A percentile compares a stretch with the other conserved stretches of the same genome.
Conservation (phyloP, 768 basidiomycete genomes). For the Artomyces pyxidatus region DNA sequence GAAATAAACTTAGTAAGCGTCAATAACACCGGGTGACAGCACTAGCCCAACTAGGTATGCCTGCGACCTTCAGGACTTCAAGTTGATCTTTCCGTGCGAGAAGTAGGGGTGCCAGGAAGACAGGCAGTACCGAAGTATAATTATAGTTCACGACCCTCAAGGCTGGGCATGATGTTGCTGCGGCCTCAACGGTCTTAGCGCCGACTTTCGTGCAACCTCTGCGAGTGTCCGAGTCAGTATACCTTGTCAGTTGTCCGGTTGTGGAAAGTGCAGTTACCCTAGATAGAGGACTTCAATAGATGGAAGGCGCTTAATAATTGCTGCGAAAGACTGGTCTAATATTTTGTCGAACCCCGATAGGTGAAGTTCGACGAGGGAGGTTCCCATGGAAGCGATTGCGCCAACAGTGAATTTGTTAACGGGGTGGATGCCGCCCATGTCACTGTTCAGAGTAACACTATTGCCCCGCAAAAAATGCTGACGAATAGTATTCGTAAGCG, state of each 20-base stretch:
- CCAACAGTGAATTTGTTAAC: slow-evolving; percentile 42
- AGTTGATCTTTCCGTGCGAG: slow-evolving; percentile 29
- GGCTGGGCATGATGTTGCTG: slow-evolving; percentile 32
- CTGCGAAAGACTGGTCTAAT: slow-evolving; percentile 42
- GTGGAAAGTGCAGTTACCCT: slow-evolving; percentile 37
- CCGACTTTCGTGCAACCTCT: slow-evolving; percentile 59
- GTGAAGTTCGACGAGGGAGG: slow-evolving; percentile 31
- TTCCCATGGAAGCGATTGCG: slow-evolving; percentile 27
- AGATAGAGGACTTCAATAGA: slow-evolving; percentile 41
- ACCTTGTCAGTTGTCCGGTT: too few relatives aligned
- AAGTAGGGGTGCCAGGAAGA: slow-evolving; percentile 38
- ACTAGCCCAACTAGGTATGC: slow-evolving; percentile 53
- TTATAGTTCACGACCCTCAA: slow-evolving; percentile 49
- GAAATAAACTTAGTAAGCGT: not conserved
- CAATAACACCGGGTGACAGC: not conserved
- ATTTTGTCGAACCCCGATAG: slow-evolving; percentile 46
- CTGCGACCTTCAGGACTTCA: slow-evolving; percentile 54
- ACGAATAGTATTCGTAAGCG: not conserved
- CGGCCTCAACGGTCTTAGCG: slow-evolving; percentile 36
- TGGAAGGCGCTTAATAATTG: slow-evolving; percentile 37
- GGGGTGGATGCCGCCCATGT: slow-evolving; percentile 34
- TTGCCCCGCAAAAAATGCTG: slow-evolving; percentile 56
- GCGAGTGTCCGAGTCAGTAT: slow-evolving; percentile 9
- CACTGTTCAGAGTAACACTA: slow-evolving; percentile 36
- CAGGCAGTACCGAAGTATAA: slow-evolving; percentile 48